Percentiles rank a stretch among this genome's conserved stretches.
phyloP scores from a whole-genome alignment of 805 yeast species.

The Ogataea sp. region DNA sequence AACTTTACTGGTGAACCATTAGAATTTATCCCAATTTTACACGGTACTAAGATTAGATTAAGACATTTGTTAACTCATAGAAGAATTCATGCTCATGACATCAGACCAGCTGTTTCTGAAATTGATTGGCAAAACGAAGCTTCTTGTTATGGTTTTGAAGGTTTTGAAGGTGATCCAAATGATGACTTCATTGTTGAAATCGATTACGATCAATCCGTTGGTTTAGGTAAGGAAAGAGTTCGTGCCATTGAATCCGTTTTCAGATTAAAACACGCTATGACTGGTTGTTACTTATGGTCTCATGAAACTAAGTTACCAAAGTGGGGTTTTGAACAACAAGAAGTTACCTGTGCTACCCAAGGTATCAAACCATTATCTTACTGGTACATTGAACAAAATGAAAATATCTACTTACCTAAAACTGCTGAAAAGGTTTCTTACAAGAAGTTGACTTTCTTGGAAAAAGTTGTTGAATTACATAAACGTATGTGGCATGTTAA shows the following conservation, averaged over 20 bases:
- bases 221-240: conserved; percentile 45
- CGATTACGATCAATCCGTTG: conserved; percentile 43
- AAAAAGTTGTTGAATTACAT: conserved; percentile 60
- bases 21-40: conserved; percentile 51
- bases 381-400: conserved; percentile 73
- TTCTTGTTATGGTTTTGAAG: conserved; percentile 67
- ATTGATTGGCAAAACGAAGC: conserved; percentile 83
- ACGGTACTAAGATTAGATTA: conserved; percentile 67
- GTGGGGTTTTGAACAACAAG: conserved; percentile 83
- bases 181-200: conserved; percentile 78
- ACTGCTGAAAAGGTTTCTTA: conserved; percentile 46
- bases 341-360: conserved; percentile 71
- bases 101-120: conserved; percentile 69
- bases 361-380: conserved; percentile 52
- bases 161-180: conserved; percentile 75
- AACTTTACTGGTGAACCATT: conserved; percentile 49
- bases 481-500: conserved; percentile 72
- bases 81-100: conserved; percentile 78
- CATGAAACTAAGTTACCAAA: conserved; percentile 67
- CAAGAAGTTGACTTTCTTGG: conserved; percentile 42
- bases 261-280: conserved; percentile 71
- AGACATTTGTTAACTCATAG: conserved; percentile 48
- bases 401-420: conserved; percentile 34
- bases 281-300: conserved; percentile 73
- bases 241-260: conserved; percentile 64